These are phyloP conservation scores for Calocybe cyanea DNA, from an alignment of 768 basidiomycete species.

Conservation along the genomic window DNA sequence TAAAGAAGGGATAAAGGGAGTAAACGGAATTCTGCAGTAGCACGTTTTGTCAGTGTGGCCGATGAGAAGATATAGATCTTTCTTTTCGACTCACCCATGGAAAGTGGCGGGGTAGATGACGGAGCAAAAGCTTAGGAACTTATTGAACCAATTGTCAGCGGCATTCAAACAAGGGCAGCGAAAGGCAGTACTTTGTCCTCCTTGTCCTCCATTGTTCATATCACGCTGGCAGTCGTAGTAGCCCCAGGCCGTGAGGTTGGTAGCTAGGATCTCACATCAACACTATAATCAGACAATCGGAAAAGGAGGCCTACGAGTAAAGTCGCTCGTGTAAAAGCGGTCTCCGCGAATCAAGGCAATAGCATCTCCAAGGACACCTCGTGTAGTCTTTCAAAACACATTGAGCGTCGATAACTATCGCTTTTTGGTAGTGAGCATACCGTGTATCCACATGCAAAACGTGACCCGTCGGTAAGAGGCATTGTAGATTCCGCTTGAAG, in stretches of 20 bases:
- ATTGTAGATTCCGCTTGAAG: constrained; percentile 26
- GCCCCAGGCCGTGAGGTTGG: constrained; percentile 48
- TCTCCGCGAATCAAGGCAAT: constrained; percentile 50
- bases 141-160: not conserved
- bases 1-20: constrained; percentile 34
- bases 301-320: constrained; percentile 33
- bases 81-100: constrained; percentile 11
- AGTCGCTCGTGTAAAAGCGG: constrained; percentile 47
- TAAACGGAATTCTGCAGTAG: constrained; percentile 15
- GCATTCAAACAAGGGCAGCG: not conserved
- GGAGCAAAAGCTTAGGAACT: constrained; percentile 18
- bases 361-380: constrained; percentile 50
- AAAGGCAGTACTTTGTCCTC: constrained; percentile 11
- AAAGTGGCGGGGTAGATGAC: constrained; percentile 18
- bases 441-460: constrained; percentile 26
- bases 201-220: constrained; percentile 25
- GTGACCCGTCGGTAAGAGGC: constrained; percentile 23
- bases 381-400: constrained; percentile 28
- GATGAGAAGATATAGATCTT: no score
- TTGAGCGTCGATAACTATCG: not conserved
- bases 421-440: constrained; percentile 10
- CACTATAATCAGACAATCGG: not conserved
- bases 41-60: no score
- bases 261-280: constrained; percentile 24
- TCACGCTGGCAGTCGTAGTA: constrained; percentile 45